phyloP scores from a whole-genome alignment of 1,284 basidiomycete species.

The Leccinum angustisporum region DNA sequence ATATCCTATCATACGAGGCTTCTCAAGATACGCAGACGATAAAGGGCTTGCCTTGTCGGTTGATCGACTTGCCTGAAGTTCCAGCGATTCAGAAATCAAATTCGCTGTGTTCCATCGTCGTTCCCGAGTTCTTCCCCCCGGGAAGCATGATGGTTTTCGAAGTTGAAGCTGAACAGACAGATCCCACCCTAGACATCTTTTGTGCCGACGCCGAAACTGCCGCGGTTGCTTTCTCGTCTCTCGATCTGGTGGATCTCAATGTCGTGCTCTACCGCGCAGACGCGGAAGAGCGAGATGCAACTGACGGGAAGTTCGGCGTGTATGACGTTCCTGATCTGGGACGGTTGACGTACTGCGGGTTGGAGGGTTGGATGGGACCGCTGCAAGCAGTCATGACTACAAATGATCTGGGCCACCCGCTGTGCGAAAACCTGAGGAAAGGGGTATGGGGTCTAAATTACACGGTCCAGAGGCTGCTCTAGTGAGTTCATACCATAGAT shows the following conservation, averaged over 20 bases:
- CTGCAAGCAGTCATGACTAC: slow-evolving; percentile 78
- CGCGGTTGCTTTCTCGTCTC: slow-evolving; percentile 67
- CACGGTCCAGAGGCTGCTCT: slow-evolving; percentile 65
- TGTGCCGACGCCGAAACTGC: slow-evolving; percentile 69
- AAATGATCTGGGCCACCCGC: slow-evolving; percentile 90
- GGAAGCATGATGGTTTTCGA: slow-evolving; percentile 90
- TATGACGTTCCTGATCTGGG: slow-evolving; percentile 80
- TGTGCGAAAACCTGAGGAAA: slow-evolving; percentile 83
- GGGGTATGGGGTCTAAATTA: slow-evolving; percentile 93
- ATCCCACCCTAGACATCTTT: slow-evolving; percentile 65
- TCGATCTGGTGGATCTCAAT: slow-evolving; percentile 89
- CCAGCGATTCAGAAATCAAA: slow-evolving; percentile 58
- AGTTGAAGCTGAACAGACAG: slow-evolving; percentile 73
- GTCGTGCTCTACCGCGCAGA: slow-evolving; percentile 81
- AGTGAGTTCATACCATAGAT: slow-evolving; percentile 48
- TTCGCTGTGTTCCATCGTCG: slow-evolving; percentile 72
- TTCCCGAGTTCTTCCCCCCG: slow-evolving; percentile 87
- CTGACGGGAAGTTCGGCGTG: slow-evolving; percentile 66
- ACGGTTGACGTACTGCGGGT: slow-evolving; percentile 81
- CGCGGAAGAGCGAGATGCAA: slow-evolving; percentile 88
- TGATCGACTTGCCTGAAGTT: slow-evolving; percentile 64
- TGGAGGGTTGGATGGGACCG: slow-evolving; percentile 95
- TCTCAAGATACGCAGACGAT: slow-evolving; percentile 59
- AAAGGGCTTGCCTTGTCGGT: slow-evolving; percentile 70
- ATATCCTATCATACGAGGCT: slow-evolving; percentile 63